Base-by-base conservation (phyloP, 148 eudicot genomes). In the Simmondsia chinensis region DNA sequence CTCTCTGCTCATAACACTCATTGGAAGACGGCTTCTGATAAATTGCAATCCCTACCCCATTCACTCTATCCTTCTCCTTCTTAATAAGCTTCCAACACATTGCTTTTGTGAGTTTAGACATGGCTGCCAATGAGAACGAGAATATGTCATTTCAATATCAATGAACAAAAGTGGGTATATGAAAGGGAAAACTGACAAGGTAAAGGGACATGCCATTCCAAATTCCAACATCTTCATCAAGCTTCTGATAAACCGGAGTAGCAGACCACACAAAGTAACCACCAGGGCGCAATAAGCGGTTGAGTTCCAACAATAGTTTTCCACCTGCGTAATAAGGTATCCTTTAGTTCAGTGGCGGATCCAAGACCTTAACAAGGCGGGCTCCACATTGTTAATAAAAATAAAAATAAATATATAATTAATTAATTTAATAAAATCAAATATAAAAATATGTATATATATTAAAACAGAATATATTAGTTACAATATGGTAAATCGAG, bases 211-310 rank as follows among this genome's bases (percentile, higher is more conserved):
- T 29, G 12, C 57, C 57, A 66, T 75, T 57, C 93, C 85, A 78
- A 8, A 82, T 78, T 33, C 43, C 93, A 43, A 53, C 70, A 52
- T 75, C 55, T 53, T 78, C 86, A 0, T 52, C 20, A 20, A 45
- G 63, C 20, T 66, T 69, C 28, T 68, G 75, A 63, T 82, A 82
- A 47, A 82, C 80, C 22, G 93, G 93, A 40, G 93, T 82, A 46
- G 93, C 93, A 39, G 86, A 78, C 93, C 93, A 82, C 25, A 82
- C 71, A 56, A 82, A 78, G 71, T 69, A 75, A n/a, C 93, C 79
- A 61, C 93, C 93, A 61, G 93, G 86, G 23, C 93, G 63, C 68
- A 82, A 29, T 34, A 78, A 58, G 52, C 86, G 82, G 26, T 82
- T 79, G 22, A 82, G 71, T 54, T 82, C 93, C 52, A 82, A 61